A percentile compares a stretch with the other conserved stretches of the same genome.
Evolutionary conservation across 2,329 filamentous ascomycete genomes (phyloP).

Genomic region (Fusarium sp.): DNA sequence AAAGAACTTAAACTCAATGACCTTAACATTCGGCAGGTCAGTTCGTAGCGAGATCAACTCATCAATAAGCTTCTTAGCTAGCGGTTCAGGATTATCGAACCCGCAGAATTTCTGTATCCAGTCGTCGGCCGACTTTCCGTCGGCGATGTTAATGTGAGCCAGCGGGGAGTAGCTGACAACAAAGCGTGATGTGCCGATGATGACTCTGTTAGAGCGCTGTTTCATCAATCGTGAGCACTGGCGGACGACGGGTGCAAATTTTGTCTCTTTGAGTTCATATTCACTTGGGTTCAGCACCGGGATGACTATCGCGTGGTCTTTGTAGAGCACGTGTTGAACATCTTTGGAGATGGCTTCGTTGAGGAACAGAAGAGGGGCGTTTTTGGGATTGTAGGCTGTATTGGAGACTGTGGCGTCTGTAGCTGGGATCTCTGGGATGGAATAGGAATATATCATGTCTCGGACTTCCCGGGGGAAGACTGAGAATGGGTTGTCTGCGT

Average conservation of each 20-base stretch:
- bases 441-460: background rate
- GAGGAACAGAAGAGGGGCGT: background rate
- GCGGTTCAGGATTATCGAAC: background rate
- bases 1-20: background rate
- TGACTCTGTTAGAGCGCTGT: background rate
- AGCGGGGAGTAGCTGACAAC: background rate
- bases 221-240: background rate
- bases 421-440: background rate
- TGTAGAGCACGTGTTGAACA: background rate
- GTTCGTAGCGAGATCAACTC: background rate
- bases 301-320: background rate
- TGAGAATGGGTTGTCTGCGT: background rate
- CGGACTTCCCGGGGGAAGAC: background rate
- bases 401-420: background rate
- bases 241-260: fast-evolving
- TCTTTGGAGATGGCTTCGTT: background rate
- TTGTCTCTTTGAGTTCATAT: background rate
- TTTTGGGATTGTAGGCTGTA: background rate
- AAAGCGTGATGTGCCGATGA: background rate
- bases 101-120: background rate
- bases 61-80: background rate
- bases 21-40: background rate
- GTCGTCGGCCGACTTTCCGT: background rate
- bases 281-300: background rate
- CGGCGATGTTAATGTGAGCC: background rate